phyloP scores from a whole-genome alignment of 2,329 filamentous ascomycete species.

The Cordyceps militaris region DNA sequence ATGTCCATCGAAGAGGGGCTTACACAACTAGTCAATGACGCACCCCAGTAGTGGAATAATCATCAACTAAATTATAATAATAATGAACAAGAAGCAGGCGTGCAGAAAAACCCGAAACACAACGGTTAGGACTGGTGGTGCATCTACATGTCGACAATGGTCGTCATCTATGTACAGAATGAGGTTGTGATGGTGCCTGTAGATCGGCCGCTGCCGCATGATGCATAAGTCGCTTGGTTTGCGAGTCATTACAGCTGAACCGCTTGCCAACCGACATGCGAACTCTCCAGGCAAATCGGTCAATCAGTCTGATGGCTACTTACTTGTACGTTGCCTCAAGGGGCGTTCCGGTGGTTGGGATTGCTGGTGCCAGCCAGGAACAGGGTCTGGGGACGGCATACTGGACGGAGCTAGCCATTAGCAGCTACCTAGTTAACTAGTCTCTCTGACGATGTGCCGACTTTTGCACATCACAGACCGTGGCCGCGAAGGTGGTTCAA shows the following conservation, averaged over 20 bases:
- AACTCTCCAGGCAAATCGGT: not conserved
- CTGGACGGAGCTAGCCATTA: not conserved
- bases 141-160: not conserved
- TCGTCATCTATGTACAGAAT: not conserved
- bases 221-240: not conserved
- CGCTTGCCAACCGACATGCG: not conserved
- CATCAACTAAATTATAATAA: no score
- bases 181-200: not conserved
- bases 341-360: slow-evolving; percentile 2
- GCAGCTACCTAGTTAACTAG: not conserved
- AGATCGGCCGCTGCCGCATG: not conserved
- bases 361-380: not conserved
- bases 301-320: not conserved
- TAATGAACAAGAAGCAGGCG: no score
- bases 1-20: not conserved
- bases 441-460: not conserved
- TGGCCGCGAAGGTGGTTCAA: not conserved
- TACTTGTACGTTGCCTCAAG: not conserved
- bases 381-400: not conserved
- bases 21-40: not conserved
- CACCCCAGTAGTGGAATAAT: no score
- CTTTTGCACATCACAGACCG: not conserved
- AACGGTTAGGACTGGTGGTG: no score
- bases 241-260: not conserved
- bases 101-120: no score